A percentile compares a stretch with the other conserved stretches of the same genome.
These are phyloP conservation scores for Aspergillus alliaceus DNA, from an alignment of 2,329 filamentous ascomycete species.

Conservation along the genomic window DNA sequence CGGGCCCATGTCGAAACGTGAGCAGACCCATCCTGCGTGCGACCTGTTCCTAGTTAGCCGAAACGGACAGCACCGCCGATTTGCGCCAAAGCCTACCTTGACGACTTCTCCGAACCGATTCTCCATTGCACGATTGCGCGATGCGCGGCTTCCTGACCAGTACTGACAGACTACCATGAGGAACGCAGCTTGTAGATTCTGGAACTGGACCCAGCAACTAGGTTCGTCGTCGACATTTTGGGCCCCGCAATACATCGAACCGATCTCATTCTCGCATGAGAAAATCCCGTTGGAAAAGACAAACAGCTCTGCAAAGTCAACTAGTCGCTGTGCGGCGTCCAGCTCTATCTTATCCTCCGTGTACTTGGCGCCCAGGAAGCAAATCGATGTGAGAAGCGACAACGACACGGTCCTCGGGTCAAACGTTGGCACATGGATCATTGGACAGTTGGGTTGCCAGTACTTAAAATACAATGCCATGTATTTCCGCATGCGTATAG, in stretches of 20 bases:
- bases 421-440: conserved; percentile 46
- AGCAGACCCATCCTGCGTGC: conserved; percentile 40
- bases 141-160: conserved; percentile 42
- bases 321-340: conserved; percentile 37
- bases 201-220: conserved; percentile 38
- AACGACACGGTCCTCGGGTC: conserved; percentile 37
- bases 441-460: conserved; percentile 47
- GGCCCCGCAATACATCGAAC: conserved; percentile 30
- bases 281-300: conserved; percentile 46
- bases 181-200: conserved; percentile 45
- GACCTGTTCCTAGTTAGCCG: conserved; percentile 25
- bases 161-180: conserved; percentile 45
- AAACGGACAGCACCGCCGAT: neutral
- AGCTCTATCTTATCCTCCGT: conserved; percentile 41
- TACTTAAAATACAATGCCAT: conserved; percentile 45
- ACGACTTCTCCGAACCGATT: conserved; percentile 44
- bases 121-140: conserved; percentile 45
- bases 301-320: conserved; percentile 47
- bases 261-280: conserved; percentile 42
- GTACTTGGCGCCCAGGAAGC: conserved; percentile 49
- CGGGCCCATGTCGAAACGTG: conserved; percentile 37
- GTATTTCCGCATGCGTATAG: conserved; percentile 43
- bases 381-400: conserved; percentile 41
- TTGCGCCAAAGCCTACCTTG: conserved; percentile 31
- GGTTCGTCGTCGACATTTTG: conserved; percentile 20